A percentile compares a stretch with the other conserved stretches of the same genome.
Conservation (phyloP, 169 alveolate species). For the Plasmodium knowlesi region DNA sequence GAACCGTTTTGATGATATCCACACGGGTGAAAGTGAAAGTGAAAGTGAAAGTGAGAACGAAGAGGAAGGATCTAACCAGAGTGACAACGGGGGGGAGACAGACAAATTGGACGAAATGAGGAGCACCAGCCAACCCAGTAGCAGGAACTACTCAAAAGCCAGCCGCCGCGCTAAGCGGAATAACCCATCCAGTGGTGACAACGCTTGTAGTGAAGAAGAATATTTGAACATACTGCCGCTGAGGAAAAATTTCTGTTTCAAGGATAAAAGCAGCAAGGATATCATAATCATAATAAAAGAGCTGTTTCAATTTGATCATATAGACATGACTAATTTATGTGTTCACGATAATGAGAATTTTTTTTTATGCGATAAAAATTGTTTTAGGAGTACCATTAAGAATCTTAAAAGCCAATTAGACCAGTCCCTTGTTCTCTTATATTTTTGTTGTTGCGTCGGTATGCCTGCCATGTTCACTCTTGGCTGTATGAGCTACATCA, state of each 20-base stretch:
- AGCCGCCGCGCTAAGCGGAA: background rate
- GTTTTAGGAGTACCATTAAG: conserved; percentile 67
- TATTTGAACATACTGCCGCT: conserved; percentile 46
- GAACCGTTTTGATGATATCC: background rate
- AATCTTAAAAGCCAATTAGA: conserved; percentile 56
- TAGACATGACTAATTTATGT: conserved; percentile 45
- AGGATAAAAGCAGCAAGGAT: conserved; percentile 56
- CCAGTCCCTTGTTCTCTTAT: conserved; percentile 16
- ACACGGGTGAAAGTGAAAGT: background rate
- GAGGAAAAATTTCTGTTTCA: conserved; percentile 44
- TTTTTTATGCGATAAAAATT: conserved; percentile 57
- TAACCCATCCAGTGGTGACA: background rate
- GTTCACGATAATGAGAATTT: conserved; percentile 27
- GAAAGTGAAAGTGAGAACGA: background rate
- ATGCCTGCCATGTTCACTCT: conserved; percentile 72
- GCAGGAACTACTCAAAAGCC: background rate
- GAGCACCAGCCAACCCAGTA: background rate
- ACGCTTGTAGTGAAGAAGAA: background rate
- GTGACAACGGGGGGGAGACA: background rate
- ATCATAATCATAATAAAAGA: conserved; percentile 57
- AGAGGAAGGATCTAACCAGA: background rate
- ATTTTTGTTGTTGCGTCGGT: conserved; percentile 71
- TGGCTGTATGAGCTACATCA: conserved; percentile 59
- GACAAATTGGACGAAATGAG: background rate
- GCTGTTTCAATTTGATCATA: conserved; percentile 61